Base-by-base conservation (phyloP, 1,284 basidiomycete genomes). In the Hymenochaete sp. region DNA sequence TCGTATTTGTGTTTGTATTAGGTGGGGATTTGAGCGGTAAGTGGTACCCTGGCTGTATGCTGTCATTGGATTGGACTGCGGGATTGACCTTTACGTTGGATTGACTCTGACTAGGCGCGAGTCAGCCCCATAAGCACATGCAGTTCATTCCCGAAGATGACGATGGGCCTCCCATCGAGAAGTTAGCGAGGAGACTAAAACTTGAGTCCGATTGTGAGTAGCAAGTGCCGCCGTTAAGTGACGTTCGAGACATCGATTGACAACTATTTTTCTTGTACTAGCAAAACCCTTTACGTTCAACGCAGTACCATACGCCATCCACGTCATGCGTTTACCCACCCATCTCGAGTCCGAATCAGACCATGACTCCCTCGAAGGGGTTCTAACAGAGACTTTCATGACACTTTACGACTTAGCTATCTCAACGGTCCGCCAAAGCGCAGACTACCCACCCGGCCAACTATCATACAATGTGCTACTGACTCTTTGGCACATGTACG, bases 121-220 rank as follows among this genome's bases (percentile, higher is more conserved):
- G 86, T 60, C 90, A 93, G 64, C 68, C 73, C 1, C 90, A 92
- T 64, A 88, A 93, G 55, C 90, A 93, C 59, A 57, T 93, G 16
- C 90, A 93, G 61, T 82, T 92, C 51, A 64, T 93, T 24, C 80
- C 83, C 14, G 60, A 79, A 16, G 71, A 74, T 9, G 68, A 66
- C 32, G 71, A 73, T 37, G 79, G 77, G 3, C 81, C 84, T 22
- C 89, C 89, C 0, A 67, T 91, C 29, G 88, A 91, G 60, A 66
- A 62, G 38, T 70, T 89, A 52, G 78, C 83, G 3, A 69, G 69
- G 52, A 61, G 63, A n/a, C 62, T 73, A 8, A 66, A 64, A 8
- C 62, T 90, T 42, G 79, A 87, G 55, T 70, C 71, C 16, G 62
- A 71, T 43, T 71, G 85, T 83, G 53, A 45, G 65, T 59, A 9